Base-by-base conservation (phyloP, 75 land plant species). In the Pinus albicaulis region DNA sequence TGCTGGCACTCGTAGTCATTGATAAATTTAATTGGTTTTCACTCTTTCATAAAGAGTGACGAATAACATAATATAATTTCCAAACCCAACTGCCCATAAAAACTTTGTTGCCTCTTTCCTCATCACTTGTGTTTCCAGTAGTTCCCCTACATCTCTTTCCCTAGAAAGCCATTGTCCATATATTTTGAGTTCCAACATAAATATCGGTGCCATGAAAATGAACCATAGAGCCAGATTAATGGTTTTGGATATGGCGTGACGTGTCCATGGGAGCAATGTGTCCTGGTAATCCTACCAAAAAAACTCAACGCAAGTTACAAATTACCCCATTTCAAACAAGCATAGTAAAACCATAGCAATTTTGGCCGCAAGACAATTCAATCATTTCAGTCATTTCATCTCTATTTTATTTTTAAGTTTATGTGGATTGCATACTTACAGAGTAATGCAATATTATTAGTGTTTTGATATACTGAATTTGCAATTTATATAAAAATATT, bases 161-260 rank as follows among this genome's bases (percentile, higher is more conserved):
- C 98, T 96, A 14, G 93, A 93, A 44, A 95, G 90, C 98, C 98
- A 95, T 74, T 95, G 93, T 3, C 98, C 98, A 72, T 95, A 95
- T 13, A 95, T 89, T 57, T 91, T 95, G 34, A 95, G 91, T 80
- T 95, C 92, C 36, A 95, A 84, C 20, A 80, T 19, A 68, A 93
- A 75, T 5, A 91, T 55, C 8, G 98, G 98, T 4, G 74, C 77
- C 87, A 95, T 88, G 86, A 89, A 88, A 56, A 74, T 58, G 81
- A 89, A 89, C 92, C 91, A 93, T 41, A 89, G 31, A 0, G 86
- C 82, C 0, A 96, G 96, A 61, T 88, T 86, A 19, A 79, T 76
- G 3, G 73, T 31, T 20, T 55, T 57, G 4, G 81, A 34, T 25
- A 92, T 14, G 2, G 55, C 1, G 0, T 85, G 85, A 2, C 96